Percentiles rank a stretch among this genome's conserved stretches.
Conservation (phyloP, 768 basidiomycete species). For the Erythrobasidium yunnanense region DNA sequence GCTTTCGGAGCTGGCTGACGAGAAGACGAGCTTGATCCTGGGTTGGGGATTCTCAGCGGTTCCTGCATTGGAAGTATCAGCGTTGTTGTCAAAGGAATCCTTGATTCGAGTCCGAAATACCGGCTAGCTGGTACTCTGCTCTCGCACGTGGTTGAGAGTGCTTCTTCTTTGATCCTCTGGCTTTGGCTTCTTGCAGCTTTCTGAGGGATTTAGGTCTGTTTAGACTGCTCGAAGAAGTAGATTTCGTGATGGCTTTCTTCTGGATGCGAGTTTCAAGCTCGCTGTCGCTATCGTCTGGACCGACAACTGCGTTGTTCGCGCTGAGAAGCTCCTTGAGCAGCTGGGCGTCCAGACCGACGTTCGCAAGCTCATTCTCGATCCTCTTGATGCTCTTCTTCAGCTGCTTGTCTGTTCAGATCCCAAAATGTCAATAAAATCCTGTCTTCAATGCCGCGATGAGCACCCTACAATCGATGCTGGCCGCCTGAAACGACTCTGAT, state of each 20-base stretch:
- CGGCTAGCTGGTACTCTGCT: slow-evolving; percentile 44
- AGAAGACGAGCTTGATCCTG: slow-evolving; percentile 27
- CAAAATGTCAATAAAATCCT: not conserved
- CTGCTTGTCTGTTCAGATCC: slow-evolving; percentile 47
- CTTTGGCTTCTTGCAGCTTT: no score
- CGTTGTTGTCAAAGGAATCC: not conserved
- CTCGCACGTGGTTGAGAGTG: slow-evolving; percentile 38
- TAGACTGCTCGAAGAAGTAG: slow-evolving; percentile 28
- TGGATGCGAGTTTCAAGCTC: not conserved
- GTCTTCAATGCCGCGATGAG: not conserved
- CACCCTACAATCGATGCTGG: slow-evolving; percentile 44
- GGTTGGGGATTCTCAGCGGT: slow-evolving; percentile 27
- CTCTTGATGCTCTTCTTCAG: slow-evolving; percentile 83
- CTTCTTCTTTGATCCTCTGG: no score
- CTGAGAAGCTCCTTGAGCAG: slow-evolving; percentile 45
- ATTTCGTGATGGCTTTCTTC: not conserved
- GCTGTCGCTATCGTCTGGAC: not conserved
- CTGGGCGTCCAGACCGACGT: slow-evolving; percentile 52
- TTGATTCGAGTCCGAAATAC: slow-evolving; percentile 28
- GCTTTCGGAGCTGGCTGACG: slow-evolving; percentile 19
- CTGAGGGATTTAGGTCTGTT: no score
- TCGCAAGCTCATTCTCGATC: slow-evolving; percentile 63
- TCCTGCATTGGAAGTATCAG: slow-evolving; percentile 1
- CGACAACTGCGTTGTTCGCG: slow-evolving; percentile 26
- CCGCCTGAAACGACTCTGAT: slow-evolving; percentile 49